Evolutionary conservation across 192 early-diverging fungal species (phyloP).

Genomic region (Fimicolochytrium jonesii): DNA sequence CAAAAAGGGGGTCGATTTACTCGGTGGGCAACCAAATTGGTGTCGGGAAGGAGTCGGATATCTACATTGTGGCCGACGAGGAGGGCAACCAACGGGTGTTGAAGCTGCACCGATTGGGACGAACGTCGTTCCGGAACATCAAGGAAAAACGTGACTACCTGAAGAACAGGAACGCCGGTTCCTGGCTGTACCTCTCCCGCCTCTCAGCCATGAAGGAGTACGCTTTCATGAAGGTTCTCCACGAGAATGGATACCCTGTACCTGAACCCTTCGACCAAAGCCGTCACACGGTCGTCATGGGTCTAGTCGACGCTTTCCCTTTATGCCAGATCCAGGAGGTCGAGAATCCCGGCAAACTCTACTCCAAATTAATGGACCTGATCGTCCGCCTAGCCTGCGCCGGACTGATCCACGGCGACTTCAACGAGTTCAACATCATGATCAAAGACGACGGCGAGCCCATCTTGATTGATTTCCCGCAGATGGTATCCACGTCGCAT

Average conservation of each 20-base stretch:
- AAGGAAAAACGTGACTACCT: conserved; percentile 98
- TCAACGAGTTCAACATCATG: conserved; percentile 99
- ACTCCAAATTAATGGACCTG: conserved; percentile 91
- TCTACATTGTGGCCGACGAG: conserved; percentile 94
- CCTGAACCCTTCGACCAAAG: conserved; percentile 89
- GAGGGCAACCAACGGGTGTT: conserved; percentile 87
- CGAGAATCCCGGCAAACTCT: conserved; percentile 85
- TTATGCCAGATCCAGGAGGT: conserved; percentile 87
- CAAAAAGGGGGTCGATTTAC: conserved; percentile 76
- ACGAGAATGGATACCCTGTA: conserved; percentile 95
- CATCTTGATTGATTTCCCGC: conserved; percentile 97
- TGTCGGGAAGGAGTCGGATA: conserved; percentile 99
- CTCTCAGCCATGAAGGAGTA: conserved; percentile 97
- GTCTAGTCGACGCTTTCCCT: conserved; percentile 88
- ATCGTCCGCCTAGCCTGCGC: conserved; percentile 91
- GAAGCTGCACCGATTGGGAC: conserved; percentile 93
- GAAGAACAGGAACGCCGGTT: conserved; percentile 86
- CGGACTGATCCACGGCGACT: conserved; percentile 98
- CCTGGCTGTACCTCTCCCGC: conserved; percentile 99
- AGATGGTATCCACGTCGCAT: conserved; percentile 99
- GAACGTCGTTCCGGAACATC: conserved; percentile 94
- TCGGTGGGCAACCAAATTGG: conserved; percentile 99
- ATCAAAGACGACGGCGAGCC: conserved; percentile 75
- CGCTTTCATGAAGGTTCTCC: conserved; percentile 96
- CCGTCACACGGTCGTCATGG: conserved; percentile 97